Evolutionary conservation across 305 asterid genomes (phyloP).

Genomic region (Solanum aculeatissimum): DNA sequence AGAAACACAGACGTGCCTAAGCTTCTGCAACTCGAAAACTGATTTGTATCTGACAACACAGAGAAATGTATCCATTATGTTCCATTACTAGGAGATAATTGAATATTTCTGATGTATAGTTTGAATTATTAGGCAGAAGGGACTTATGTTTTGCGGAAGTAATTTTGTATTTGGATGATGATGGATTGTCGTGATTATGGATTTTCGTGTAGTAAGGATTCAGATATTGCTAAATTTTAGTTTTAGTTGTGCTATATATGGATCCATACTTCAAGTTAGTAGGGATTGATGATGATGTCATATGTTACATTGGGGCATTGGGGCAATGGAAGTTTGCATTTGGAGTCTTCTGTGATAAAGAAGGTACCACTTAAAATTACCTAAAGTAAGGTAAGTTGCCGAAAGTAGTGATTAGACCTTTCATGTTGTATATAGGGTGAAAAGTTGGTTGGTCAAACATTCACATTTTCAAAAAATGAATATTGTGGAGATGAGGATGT

Average conservation of each 20-base stretch:
- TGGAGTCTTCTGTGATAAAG: no score
- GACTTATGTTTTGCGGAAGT: neutral
- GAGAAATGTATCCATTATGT: neutral
- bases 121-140: neutral
- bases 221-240: neutral
- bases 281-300: no score
- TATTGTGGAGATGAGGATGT: no score
- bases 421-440: no score
- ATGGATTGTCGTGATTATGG: neutral
- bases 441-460: no score
- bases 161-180: neutral
- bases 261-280: neutral
- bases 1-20: slow-evolving; percentile 59
- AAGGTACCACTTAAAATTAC: no score
- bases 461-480: no score
- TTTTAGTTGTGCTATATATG: neutral
- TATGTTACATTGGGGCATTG: no score
- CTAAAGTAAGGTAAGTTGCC: no score
- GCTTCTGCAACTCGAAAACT: neutral
- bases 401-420: no score
- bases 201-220: no score
- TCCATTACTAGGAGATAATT: neutral
- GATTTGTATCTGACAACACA: neutral
- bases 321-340: no score
- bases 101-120: neutral